Base-by-base conservation (phyloP, 2,329 filamentous ascomycete species). In the Bipolaris victoriae region DNA sequence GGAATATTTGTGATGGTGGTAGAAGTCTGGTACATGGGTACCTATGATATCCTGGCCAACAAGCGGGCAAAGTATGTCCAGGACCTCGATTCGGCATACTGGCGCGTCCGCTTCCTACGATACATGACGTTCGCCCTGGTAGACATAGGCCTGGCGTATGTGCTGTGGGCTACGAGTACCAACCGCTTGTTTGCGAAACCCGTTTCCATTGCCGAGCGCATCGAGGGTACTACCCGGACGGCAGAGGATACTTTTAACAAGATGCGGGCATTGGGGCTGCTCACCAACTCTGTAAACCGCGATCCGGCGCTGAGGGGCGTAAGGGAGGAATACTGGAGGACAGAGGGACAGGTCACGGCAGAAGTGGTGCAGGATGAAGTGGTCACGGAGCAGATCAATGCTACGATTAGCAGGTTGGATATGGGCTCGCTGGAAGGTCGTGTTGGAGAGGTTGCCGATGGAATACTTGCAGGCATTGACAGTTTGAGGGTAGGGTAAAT, bases 311-410 rank as follows among this genome's bases (percentile, higher is more conserved):
- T 97, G 74, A 86, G 92, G 57, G 81, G 77, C 2, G 83, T 84
- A 56, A 84, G 84, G 48, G 84, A 88, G 65, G 83, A 81, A 15
- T 97, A 97, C 77, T 98, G 94, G 94, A 79, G 82, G 9, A 88
- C 89, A 43, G 91, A 97, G 79, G 89, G 86, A 6, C 80, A 84
- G 49, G 75, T 91, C 29, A 91, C 90, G 84, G 80, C 84, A 35
- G 86, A 89, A 68, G 86, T 90, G 22, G 89, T 96, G 84, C 90
- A 92, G 80, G 90, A 94, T 61, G 83, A 86, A 60, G 89, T 90
- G 60, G 90, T 93, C 7, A 78, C 91, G 35, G 87, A 88, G 67
- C 86, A 88, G 50, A 84, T 92, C 60, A 88, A 89, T 57, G 84
- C 87, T 71, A 89, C 87, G 10, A 75, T 93, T 63, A 79, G 80